Conservation (phyloP, 2,329 filamentous ascomycete genomes). For the Penicillium thymicola region DNA sequence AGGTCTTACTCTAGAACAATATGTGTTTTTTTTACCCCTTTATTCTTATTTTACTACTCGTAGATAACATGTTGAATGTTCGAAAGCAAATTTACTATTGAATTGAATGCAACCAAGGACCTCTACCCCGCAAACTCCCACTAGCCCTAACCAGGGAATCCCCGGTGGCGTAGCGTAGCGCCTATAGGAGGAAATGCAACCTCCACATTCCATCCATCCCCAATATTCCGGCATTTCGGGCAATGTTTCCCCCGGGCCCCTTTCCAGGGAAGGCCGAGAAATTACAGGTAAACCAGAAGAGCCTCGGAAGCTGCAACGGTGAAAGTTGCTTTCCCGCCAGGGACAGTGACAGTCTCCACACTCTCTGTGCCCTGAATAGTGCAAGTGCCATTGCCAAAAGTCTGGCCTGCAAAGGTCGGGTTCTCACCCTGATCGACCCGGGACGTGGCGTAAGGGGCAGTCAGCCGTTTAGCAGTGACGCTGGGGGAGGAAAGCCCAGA, state of each 20-base stretch:
- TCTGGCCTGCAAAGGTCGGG: slow-evolving; percentile 48
- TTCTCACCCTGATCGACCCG: slow-evolving; percentile 46
- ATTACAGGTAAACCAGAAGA: slow-evolving; percentile 46
- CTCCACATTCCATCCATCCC: background rate
- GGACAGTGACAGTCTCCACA: slow-evolving; percentile 16
- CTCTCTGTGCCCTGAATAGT: slow-evolving; percentile 38
- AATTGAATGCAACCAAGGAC: background rate
- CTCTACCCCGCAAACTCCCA: background rate
- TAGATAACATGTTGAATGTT: background rate
- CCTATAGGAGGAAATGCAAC: background rate
- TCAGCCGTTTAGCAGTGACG: slow-evolving; percentile 46
- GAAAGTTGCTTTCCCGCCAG: slow-evolving; percentile 38
- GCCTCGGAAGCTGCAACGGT: slow-evolving; percentile 48
- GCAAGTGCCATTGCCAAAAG: slow-evolving; percentile 48
- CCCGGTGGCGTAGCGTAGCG: background rate
- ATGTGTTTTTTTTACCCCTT: background rate
- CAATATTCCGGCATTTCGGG: background rate
- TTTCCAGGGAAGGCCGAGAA: background rate
- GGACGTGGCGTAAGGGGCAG: slow-evolving; percentile 44
- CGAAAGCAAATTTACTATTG: background rate
- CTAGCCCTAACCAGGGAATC: slow-evolving; percentile 1
- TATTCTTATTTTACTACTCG: background rate
- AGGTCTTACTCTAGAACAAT: background rate
- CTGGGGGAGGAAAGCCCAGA: slow-evolving; percentile 39
- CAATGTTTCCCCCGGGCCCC: background rate